Base-by-base conservation (phyloP, 805 yeast species). In the Kuraishia piskuri region DNA sequence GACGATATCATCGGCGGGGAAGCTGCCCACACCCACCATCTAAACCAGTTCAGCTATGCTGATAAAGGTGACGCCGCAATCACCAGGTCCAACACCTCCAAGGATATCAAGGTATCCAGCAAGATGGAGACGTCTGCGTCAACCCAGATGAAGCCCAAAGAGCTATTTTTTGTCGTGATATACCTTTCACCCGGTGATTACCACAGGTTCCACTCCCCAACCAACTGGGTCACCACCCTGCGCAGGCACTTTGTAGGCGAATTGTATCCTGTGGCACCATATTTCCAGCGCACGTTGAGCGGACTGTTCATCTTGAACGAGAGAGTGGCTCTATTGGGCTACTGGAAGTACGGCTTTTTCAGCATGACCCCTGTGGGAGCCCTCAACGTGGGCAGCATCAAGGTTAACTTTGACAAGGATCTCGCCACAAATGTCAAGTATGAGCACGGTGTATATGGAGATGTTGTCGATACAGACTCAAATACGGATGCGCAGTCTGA, bases 321-420 rank as follows among this genome's bases (percentile, higher is more conserved):
- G 70, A 79, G 99, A 61, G 99, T 94, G 2, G 96, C 99, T 0
- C 71, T 94, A 50, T 77, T 94, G 54, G 99, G 99, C 1, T 84
- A 89, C 63, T 94, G 99, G 99, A 88, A 87, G 65, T 79, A 94
- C 66, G 99, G 99, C 0, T 94, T 94, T 62, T 94, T 94, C 72
- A 86, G 95, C 58, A 94, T 94, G 99, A 92, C 96, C 0, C 97
- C 99, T 0, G 99, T 94, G 12, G 99, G 99, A 14, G 99, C 99
- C 22, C 94, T 99, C 2, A 94, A 94, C 70, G 99, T 94, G 26
- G 99, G 99, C 5, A 86, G 96, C 62, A 94, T 94, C 59, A 84
- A 86, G 55, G 78, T 94, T 59, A 90, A 91, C 65, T 94, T 94
- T 63, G 99, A 94, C 69, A 85, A 86, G 70, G 91, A 88, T 63